A percentile compares a stretch with the other conserved stretches of the same genome.
phyloP scores from a whole-genome alignment of 2,329 filamentous ascomycete genomes.

The Akanthomyces dipterigenus region DNA sequence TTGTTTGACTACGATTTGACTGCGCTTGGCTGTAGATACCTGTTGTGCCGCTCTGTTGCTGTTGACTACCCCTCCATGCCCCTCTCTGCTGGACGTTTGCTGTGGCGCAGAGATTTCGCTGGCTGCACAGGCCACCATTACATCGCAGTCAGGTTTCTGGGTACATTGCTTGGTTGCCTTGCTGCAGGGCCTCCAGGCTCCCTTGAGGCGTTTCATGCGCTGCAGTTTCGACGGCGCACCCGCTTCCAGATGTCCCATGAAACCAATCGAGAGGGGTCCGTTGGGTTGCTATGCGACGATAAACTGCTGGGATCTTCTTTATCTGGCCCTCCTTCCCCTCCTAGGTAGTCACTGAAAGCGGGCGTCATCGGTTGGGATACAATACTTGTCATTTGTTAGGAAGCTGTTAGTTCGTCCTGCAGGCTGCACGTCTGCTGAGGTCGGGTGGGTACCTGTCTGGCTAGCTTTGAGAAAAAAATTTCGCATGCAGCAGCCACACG shows the following conservation, averaged over 20 bases:
- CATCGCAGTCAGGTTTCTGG: background rate
- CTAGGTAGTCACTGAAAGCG: background rate
- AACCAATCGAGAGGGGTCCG: slow-evolving; percentile 1
- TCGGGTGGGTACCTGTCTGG: background rate
- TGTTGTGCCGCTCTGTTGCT: background rate
- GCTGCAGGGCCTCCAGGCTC: background rate
- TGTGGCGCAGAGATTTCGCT: slow-evolving; percentile 1
- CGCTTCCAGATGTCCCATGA: background rate
- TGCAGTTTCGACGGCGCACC: background rate
- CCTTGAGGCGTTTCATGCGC: background rate
- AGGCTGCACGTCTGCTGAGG: background rate
- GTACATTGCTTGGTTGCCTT: background rate
- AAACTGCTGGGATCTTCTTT: background rate
- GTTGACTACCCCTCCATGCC: slow-evolving; percentile 7
- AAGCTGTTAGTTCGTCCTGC: background rate
- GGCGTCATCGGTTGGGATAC: background rate
- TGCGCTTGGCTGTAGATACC: background rate
- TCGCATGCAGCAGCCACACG: background rate
- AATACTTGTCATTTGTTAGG: background rate
- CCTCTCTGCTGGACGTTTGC: background rate
- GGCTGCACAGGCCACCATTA: slow-evolving; percentile 8
- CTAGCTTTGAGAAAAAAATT: background rate
- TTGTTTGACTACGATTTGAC: background rate
- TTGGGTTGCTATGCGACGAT: slow-evolving; percentile 3
- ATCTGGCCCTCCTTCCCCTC: background rate